Evolutionary conservation across 345 rosid species (phyloP).

Genomic region (Excoecaria agallocha): DNA sequence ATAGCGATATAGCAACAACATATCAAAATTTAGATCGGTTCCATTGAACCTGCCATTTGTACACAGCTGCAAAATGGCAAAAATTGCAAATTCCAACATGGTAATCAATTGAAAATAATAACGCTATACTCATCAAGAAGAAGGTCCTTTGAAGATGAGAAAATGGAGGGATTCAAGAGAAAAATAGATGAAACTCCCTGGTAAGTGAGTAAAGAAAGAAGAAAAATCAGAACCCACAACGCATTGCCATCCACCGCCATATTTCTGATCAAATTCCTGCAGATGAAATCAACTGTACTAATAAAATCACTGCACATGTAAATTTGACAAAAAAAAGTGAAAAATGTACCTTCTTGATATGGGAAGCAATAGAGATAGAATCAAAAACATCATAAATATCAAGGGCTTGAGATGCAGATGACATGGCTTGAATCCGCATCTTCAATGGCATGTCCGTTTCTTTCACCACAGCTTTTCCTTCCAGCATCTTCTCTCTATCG

Average conservation of each 20-base stretch:
- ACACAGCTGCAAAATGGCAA: too few species aligned
- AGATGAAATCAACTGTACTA: not conserved
- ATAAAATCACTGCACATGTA: too few species aligned
- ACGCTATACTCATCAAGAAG: too few species aligned
- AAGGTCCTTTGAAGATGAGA: constrained; percentile 35
- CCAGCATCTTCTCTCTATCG: constrained; percentile 43
- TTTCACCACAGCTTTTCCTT: constrained; percentile 62
- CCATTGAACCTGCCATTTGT: too few species aligned
- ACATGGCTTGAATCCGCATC: constrained; percentile 85
- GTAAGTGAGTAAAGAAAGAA: constrained; percentile 62
- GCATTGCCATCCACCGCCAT: constrained; percentile 71
- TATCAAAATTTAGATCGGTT: too few species aligned
- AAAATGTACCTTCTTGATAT: constrained; percentile 49
- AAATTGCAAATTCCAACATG: too few species aligned
- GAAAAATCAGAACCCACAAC: constrained; percentile 72
- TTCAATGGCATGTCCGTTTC: constrained; percentile 86
- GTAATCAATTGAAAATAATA: constrained; percentile 14
- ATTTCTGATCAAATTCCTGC: constrained; percentile 59
- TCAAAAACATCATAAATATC: constrained; percentile 59
- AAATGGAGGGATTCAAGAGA: constrained; percentile 55
- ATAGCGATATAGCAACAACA: too few species aligned
- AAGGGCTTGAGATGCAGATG: constrained; percentile 60
- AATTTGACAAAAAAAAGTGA: not conserved
- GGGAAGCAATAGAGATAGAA: constrained; percentile 53
- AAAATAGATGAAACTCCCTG: constrained; percentile 68